Evolutionary conservation across 2,329 filamentous ascomycete genomes (phyloP), one percentile per base, ranked within the genome.

Genomic region (Scedosporium minutisporum): DNA sequence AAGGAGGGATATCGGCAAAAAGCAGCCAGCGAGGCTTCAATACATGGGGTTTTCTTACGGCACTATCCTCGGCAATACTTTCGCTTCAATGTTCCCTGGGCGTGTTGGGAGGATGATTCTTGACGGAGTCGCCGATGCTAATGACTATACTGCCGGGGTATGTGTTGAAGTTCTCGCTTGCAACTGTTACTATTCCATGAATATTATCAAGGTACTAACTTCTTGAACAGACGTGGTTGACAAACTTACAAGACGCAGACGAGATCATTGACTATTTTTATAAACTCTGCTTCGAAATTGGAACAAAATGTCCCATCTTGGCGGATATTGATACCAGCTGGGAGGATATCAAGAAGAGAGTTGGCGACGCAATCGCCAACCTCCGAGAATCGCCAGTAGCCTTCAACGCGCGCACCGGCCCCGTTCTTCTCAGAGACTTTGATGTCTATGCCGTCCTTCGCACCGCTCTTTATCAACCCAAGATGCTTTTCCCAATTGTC

Each of bases 21-120:
- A 65, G 41, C 55, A 66, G 0, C 60, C 65, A 1, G 63, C 69
- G 2, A 65, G 69, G 16, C 65, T 82, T 33, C 77, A 78, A 66
- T 83, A 81, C 65, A 76, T 78, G 71, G 80, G 81, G 0, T 76
- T 82, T 60, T 81, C 78, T 4, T 83, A 83, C 18, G 72, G 73
- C n/a, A 74, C 72, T 2, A n/a, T 72, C 0, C 67, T 75, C 0
- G 74, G 74, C 1, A 73, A 73, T 48, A 71, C 71, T 33, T 73
- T 75, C 64, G 71, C 73, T 2, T 71, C 73, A 27, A 68, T 75
- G 69, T 75, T 71, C 33, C 72, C 73, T 0, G 72, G 66, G 1
- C 69, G 73, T 2, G 67, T 81, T 10, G 77, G 73, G 0, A 72
- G 77, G 12, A 68, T 81, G 61, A 69, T 80, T 3, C 68, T 78